A percentile compares a stretch with the other conserved stretches of the same genome.
phyloP scores from a whole-genome alignment of 306 rosid species.

The Pueraria montana region DNA sequence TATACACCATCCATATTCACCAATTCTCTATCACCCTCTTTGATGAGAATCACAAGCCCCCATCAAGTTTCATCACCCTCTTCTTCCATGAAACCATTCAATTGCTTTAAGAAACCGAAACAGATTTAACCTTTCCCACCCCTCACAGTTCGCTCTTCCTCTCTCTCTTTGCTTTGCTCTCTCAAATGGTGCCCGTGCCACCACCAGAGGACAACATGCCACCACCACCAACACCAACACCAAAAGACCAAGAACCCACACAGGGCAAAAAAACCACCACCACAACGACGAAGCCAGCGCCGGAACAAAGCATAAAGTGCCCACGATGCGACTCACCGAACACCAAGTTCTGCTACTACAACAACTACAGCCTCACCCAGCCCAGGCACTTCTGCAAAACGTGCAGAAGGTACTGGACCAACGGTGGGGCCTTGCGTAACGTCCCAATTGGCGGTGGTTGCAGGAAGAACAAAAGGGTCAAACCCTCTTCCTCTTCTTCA shows the following conservation, averaged over 20 bases:
- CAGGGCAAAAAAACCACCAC: conserved; percentile 41
- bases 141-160: background rate
- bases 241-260: conserved; percentile 45
- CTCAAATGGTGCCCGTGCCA: conserved; percentile 52
- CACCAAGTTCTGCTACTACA: conserved; percentile 92
- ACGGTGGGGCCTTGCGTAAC: conserved; percentile 83
- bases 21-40: conserved; percentile 53
- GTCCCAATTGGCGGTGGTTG: conserved; percentile 91
- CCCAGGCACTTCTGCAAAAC: conserved; percentile 92
- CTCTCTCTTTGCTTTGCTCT: background rate
- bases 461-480: conserved; percentile 74
- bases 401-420: conserved; percentile 88
- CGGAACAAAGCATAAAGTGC: conserved; percentile 67
- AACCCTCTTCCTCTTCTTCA: conserved; percentile 57
- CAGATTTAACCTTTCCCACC: background rate
- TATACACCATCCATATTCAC: background rate
- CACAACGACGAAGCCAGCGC: conserved; percentile 46
- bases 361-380: conserved; percentile 86
- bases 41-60: conserved; percentile 83
- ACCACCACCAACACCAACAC: background rate
- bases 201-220: conserved; percentile 62
- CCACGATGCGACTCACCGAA: conserved; percentile 84
- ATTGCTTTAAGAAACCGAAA: conserved; percentile 44
- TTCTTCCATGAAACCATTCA: conserved; percentile 53
- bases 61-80: conserved; percentile 48